These are phyloP conservation scores for Trametes sp. DNA, from an alignment of 1,284 basidiomycete species.

Conservation along the genomic window DNA sequence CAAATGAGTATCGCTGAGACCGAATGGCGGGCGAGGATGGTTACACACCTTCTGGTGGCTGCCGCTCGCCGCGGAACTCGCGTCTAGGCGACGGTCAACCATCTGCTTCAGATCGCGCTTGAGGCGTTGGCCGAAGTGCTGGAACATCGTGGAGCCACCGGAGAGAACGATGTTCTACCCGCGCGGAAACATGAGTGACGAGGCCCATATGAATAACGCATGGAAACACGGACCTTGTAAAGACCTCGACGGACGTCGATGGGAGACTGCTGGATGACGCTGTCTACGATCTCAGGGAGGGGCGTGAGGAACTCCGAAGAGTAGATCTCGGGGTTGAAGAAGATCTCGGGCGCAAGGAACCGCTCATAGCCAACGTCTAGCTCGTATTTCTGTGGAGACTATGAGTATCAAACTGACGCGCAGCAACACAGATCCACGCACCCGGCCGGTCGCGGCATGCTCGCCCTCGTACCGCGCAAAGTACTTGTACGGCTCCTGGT, in stretches of 20 bases:
- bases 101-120: slow-evolving; percentile 96
- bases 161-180: slow-evolving; percentile 90
- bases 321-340: slow-evolving; percentile 99
- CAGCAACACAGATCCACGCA: slow-evolving; percentile 48
- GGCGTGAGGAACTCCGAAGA: slow-evolving; percentile 99
- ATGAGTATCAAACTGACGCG: neutral
- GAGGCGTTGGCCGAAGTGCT: slow-evolving; percentile 95
- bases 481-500: slow-evolving; percentile 95
- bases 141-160: slow-evolving; percentile 98
- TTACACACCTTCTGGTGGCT: slow-evolving; percentile 77
- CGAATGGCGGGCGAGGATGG: too few species aligned
- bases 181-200: neutral
- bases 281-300: slow-evolving; percentile 95
- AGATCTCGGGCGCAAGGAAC: slow-evolving; percentile 98
- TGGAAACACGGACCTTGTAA: slow-evolving; percentile 76
- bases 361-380: slow-evolving; percentile 98
- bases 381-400: slow-evolving; percentile 74
- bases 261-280: slow-evolving; percentile 94
- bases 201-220: neutral
- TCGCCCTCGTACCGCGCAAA: slow-evolving; percentile 96
- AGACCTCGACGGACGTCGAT: slow-evolving; percentile 95
- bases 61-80: slow-evolving; percentile 80
- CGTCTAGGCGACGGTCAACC: slow-evolving; percentile 90
- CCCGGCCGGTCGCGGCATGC: slow-evolving; percentile 91
- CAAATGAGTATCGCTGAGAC: too few species aligned